phyloP scores from a whole-genome alignment of 176 grass and related monocot genomes.

The Alopecurus myosuroides region DNA sequence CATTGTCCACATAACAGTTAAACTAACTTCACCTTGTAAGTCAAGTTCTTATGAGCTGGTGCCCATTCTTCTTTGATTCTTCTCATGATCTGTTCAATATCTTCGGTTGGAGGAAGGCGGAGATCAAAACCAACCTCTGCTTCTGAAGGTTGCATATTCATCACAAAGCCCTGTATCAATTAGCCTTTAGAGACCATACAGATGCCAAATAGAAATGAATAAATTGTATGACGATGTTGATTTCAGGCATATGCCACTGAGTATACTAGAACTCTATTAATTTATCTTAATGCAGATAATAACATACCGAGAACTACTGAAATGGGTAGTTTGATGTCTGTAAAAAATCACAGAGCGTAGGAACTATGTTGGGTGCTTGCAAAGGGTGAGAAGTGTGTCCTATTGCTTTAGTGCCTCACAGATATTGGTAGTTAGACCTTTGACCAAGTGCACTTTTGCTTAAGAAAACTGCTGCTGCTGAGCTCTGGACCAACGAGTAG shows the following conservation, averaged over 20 bases:
- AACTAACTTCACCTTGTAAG: constrained; percentile 51
- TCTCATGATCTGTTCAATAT: constrained; percentile 60
- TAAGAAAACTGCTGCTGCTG: not conserved
- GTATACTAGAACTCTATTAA: not conserved
- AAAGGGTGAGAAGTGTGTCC: not conserved
- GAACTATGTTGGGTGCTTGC: not conserved
- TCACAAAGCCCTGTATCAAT: constrained; percentile 77
- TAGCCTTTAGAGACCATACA: constrained; percentile 12
- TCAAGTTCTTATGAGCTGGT: constrained; percentile 78
- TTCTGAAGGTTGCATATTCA: constrained; percentile 99
- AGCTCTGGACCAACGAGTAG: not conserved
- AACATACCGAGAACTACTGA: not conserved
- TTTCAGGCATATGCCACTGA: not conserved
- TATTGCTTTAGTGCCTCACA: not conserved
- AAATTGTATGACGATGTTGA: not conserved
- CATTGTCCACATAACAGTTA: not conserved
- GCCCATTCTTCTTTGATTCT: constrained; percentile 90
- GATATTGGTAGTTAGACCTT: not conserved
- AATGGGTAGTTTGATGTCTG: not conserved
- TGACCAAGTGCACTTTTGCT: not conserved
- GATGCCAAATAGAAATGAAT: not conserved
- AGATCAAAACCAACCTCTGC: constrained; percentile 94
- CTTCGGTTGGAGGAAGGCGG: constrained; percentile 75
- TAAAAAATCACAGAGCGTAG: not conserved
- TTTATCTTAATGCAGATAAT: not conserved